Evolutionary conservation across 2,329 filamentous ascomycete species (phyloP).

Genomic region (Helicocarpus griseus): DNA sequence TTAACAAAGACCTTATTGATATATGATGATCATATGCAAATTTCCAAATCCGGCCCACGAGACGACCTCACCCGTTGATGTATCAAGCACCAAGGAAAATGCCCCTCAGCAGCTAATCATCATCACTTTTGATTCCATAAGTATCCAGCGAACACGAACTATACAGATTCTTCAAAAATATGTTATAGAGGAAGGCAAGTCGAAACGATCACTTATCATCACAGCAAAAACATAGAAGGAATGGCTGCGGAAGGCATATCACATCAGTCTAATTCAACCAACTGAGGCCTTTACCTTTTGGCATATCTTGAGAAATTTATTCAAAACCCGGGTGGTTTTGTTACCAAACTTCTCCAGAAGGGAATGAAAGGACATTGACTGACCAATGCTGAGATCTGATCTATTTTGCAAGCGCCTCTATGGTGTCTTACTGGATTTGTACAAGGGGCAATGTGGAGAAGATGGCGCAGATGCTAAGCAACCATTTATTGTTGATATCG

Average conservation of each 20-base stretch:
- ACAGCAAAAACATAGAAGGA: background rate
- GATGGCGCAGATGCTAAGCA: background rate
- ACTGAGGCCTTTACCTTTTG: background rate
- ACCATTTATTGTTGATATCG: background rate
- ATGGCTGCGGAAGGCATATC: background rate
- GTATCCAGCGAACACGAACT: background rate
- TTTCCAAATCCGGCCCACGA: background rate
- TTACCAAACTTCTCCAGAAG: background rate
- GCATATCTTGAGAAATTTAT: conserved; percentile 2
- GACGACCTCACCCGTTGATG: background rate
- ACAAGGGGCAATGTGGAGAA: background rate
- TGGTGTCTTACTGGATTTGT: background rate
- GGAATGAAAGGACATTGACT: background rate
- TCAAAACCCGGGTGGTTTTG: background rate
- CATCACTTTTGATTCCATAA: background rate
- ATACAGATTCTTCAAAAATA: background rate
- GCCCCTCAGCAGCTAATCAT: background rate
- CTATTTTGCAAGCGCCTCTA: background rate
- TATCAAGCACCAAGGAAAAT: background rate
- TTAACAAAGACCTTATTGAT: background rate
- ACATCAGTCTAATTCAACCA: background rate
- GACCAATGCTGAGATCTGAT: background rate
- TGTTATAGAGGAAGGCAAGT: background rate
- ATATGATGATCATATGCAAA: background rate
- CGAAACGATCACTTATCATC: background rate